These are phyloP conservation scores for Decorospora gaudefroyi DNA, from an alignment of 2,329 filamentous ascomycete genomes.

Conservation along the genomic window DNA sequence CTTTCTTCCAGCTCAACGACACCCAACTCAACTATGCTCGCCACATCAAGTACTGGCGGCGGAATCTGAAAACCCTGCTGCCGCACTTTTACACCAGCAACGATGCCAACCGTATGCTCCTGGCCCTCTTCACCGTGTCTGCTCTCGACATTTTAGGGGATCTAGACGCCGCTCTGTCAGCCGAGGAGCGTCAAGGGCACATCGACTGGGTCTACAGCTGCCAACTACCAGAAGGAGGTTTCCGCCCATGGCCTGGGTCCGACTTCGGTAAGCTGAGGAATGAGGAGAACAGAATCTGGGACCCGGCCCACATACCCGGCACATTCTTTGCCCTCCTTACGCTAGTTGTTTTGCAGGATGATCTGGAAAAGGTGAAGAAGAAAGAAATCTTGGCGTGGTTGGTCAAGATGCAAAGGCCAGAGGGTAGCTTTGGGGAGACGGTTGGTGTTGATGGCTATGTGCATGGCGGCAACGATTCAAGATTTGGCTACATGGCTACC, in stretches of 20 bases:
- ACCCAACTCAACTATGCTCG: conserved; percentile 43
- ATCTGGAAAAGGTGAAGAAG: conserved; percentile 66
- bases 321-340: conserved; percentile 86
- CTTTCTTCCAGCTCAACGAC: conserved; percentile 18
- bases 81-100: conserved; percentile 83
- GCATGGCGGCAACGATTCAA: conserved; percentile 80
- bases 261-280: conserved; percentile 56
- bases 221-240: conserved; percentile 85
- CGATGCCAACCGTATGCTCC: conserved; percentile 86
- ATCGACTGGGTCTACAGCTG: conserved; percentile 81
- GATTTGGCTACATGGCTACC: conserved; percentile 85
- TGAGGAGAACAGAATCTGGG: conserved; percentile 63
- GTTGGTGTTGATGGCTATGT: conserved; percentile 64
- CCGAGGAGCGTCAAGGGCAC: conserved; percentile 60
- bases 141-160: conserved; percentile 79
- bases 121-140: conserved; percentile 87
- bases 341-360: conserved; percentile 68
- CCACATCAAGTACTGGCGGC: conserved; percentile 90
- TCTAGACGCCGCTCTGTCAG: conserved; percentile 59
- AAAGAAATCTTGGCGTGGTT: conserved; percentile 74
- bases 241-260: conserved; percentile 80
- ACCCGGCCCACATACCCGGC: conserved; percentile 81
- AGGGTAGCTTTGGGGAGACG: conserved; percentile 92
- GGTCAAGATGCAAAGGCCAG: conserved; percentile 71
- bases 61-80: conserved; percentile 80